Percentiles rank a stretch among this genome's conserved stretches.
Conservation (phyloP, 2,329 filamentous ascomycete species). For the Pyrenophora tritici-repentis region DNA sequence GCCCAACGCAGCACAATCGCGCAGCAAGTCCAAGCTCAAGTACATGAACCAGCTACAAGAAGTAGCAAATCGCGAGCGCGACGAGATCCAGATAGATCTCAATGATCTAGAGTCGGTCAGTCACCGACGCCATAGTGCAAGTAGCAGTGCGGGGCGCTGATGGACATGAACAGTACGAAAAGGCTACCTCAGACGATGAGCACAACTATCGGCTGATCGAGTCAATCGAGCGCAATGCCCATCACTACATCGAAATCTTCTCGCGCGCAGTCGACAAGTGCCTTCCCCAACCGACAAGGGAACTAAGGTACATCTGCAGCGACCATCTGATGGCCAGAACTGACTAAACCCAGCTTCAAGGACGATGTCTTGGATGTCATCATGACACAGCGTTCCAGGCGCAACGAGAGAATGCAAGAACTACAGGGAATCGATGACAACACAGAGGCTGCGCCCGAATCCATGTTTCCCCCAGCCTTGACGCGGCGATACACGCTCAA, state of each 20-base stretch:
- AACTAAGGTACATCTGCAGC: slow-evolving; percentile 67
- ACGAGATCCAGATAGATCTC: slow-evolving; percentile 83
- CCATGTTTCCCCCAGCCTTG: slow-evolving; percentile 88
- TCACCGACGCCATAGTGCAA: slow-evolving; percentile 2
- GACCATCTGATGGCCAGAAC: not conserved
- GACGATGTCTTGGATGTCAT: slow-evolving; percentile 97
- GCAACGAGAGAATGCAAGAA: slow-evolving; percentile 74
- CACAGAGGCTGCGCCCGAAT: slow-evolving; percentile 67
- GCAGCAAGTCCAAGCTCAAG: slow-evolving; percentile 70
- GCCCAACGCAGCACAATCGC: slow-evolving; percentile 51
- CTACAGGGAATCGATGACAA: slow-evolving; percentile 51
- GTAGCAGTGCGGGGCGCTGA: slow-evolving; percentile 18
- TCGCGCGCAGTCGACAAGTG: slow-evolving; percentile 85
- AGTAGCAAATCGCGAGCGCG: slow-evolving; percentile 76
- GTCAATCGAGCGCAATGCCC: slow-evolving; percentile 87
- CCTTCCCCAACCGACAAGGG: slow-evolving; percentile 76
- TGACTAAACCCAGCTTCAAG: slow-evolving; percentile 72
- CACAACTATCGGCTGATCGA: slow-evolving; percentile 70
- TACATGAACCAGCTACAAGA: slow-evolving; percentile 88
- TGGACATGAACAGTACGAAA: slow-evolving; percentile 69
- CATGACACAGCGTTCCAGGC: slow-evolving; percentile 85
- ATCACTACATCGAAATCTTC: slow-evolving; percentile 92
- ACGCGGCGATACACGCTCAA: slow-evolving; percentile 93
- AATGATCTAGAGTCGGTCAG: slow-evolving; percentile 78
- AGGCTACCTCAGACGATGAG: slow-evolving; percentile 65